Base-by-base conservation (phyloP, 2,329 filamentous ascomycete species). In the Ophiostoma ulmi region DNA sequence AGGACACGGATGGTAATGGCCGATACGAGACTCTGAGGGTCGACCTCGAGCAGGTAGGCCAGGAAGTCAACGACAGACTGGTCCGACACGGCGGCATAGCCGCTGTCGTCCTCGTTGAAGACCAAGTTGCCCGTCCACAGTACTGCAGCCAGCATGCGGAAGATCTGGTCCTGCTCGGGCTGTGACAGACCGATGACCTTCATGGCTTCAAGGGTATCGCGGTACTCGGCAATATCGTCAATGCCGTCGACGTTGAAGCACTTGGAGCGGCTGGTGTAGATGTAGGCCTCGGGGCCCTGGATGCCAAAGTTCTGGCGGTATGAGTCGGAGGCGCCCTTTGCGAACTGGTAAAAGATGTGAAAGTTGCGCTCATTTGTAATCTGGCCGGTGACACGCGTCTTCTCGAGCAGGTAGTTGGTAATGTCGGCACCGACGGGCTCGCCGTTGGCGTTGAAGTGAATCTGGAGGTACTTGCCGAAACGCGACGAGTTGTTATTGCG, bases 331-430 rank as follows among this genome's bases (percentile, higher is more conserved):
- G 94, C 94, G 4, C 92, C 93, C 81, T 98, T 99, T 66, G 95
- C 92, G 80, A 98, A 97, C 80, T 99, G 95, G 81, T 99, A 99
- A 80, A 99, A 99, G 77, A 99, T 98, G 81, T 99, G 95, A 80
- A 99, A 99, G 81, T 97, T 98, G 75, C 95, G 89, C 85, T 99
- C 95, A 79, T 97, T 97, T 72, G 83, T 85, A 75, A 98, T 98
- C 82, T 98, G 95, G 20, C 94, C 93, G 11, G 97, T 93, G 22
- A 99, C 95, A 82, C 95, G 87, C 67, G 92, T 90, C 84, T 98
- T 98, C 80, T 99, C 95, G 69, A 99, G 85, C 35, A 99, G 85
- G 78, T 99, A 99, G 80, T 99, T 99, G 78, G 94, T 97, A 80
- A 99, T 97, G 80, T 97, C 95, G 72, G 95, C 95, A 76, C 95